Evolutionary conservation across 2,329 filamentous ascomycete species (phyloP).

Genomic region (Stromatinia cepivora): DNA sequence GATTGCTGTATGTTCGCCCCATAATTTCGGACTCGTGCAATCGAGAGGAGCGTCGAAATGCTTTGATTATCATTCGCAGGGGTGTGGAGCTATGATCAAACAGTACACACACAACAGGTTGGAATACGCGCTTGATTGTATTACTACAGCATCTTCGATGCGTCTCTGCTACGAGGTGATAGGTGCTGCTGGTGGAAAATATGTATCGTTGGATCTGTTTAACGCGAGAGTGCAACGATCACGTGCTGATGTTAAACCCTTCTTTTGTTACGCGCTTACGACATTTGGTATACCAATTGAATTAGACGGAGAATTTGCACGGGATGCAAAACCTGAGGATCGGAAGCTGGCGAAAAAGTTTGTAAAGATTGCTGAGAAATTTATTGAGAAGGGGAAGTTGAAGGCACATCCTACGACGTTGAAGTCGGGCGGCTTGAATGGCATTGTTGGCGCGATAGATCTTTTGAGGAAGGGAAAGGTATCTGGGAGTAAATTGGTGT

Average conservation of each 20-base stretch:
- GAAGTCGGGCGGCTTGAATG: conserved; percentile 1
- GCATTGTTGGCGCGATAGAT: background rate
- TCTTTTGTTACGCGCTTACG: conserved; percentile 15
- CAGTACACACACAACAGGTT: conserved; percentile 44
- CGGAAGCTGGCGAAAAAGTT: conserved; percentile 17
- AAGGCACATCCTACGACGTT: conserved; percentile 11
- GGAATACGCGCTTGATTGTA: conserved; percentile 44
- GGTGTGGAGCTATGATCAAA: conserved; percentile 42
- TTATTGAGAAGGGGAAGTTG: conserved; percentile 8
- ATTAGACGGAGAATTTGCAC: conserved; percentile 10
- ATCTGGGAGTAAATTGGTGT: conserved; percentile 14
- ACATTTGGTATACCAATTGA: conserved; percentile 17
- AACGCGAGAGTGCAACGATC: conserved; percentile 16
- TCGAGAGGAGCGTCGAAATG: conserved; percentile 44
- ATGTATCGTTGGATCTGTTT: conserved; percentile 27
- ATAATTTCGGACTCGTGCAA: conserved; percentile 44
- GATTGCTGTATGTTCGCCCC: conserved; percentile 44
- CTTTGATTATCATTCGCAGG: conserved; percentile 45
- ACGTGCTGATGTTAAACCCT: background rate
- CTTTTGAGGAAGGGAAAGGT: conserved; percentile 19
- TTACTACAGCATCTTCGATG: conserved; percentile 41
- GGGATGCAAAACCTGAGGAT: conserved; percentile 15
- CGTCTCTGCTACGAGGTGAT: conserved; percentile 44
- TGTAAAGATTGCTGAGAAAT: conserved; percentile 9
- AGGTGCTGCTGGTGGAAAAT: conserved; percentile 41